These are phyloP conservation scores for Amanita jacksonii DNA, from an alignment of 768 basidiomycete species.

Conservation along the genomic window DNA sequence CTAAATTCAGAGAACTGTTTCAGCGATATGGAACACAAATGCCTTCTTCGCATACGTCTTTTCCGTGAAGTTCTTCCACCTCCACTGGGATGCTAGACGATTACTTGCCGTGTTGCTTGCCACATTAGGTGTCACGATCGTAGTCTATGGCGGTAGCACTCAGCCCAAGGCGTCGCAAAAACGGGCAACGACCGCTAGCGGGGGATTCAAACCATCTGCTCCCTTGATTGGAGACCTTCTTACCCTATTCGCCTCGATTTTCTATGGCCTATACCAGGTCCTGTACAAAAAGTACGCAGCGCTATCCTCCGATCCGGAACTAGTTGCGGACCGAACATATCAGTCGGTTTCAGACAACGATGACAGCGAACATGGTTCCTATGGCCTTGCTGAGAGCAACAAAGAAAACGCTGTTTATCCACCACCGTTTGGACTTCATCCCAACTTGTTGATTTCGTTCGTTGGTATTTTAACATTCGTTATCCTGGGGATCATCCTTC, in stretches of 20 bases:
- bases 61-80: slow-evolving; percentile 58
- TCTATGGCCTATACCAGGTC: slow-evolving; percentile 75
- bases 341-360: slow-evolving; percentile 31
- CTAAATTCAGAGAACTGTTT: not conserved
- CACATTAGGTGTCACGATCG: slow-evolving; percentile 67
- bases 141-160: slow-evolving; percentile 70
- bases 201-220: slow-evolving; percentile 29
- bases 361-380: slow-evolving; percentile 17
- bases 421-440: slow-evolving; percentile 76
- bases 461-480: slow-evolving; percentile 75
- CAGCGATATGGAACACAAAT: slow-evolving; percentile 77
- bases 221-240: slow-evolving; percentile 68
- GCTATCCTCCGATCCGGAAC: slow-evolving; percentile 54
- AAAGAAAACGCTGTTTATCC: slow-evolving; percentile 27
- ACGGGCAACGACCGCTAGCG: slow-evolving; percentile 11
- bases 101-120: slow-evolving; percentile 72
- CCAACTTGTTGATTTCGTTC: slow-evolving; percentile 70
- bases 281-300: slow-evolving; percentile 76
- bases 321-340: slow-evolving; percentile 33
- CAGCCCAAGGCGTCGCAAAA: slow-evolving; percentile 11
- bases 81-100: slow-evolving; percentile 53
- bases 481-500: slow-evolving; percentile 72
- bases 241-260: slow-evolving; percentile 61
- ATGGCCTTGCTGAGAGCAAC: slow-evolving; percentile 5
- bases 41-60: slow-evolving; percentile 90